Conservation (phyloP, 2,329 filamentous ascomycete genomes). For the Ophiostoma ulmi region DNA sequence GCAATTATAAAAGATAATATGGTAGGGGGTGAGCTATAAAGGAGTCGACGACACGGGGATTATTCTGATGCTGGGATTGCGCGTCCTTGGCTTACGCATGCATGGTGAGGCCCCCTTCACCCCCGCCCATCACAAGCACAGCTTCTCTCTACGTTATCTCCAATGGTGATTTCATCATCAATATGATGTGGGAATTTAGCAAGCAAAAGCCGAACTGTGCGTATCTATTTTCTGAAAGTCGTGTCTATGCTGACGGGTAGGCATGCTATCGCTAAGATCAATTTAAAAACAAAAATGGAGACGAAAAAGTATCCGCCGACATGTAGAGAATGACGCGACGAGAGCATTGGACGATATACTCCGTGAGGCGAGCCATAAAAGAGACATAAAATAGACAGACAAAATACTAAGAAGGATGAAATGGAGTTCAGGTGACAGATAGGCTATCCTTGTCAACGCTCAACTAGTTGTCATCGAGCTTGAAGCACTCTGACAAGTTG, state of each 20-base stretch:
- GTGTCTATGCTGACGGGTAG: slow-evolving; percentile 5
- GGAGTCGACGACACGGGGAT: not conserved
- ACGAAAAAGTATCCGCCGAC: not conserved
- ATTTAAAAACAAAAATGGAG: not conserved
- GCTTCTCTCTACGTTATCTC: not conserved
- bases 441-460: not conserved
- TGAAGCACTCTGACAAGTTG: not conserved
- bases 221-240: not conserved
- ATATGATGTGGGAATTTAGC: not conserved
- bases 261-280: not conserved
- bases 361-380: not conserved
- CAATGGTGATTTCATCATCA: not conserved
- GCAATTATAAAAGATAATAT: not conserved
- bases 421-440: not conserved
- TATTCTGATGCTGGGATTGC: not conserved
- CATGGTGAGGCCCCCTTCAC: not conserved
- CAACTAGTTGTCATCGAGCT: not conserved
- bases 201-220: not conserved
- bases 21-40: not conserved
- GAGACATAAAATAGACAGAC: not conserved
- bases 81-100: not conserved
- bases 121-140: too few species aligned
- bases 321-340: not conserved
- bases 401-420: not conserved
- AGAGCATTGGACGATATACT: not conserved